phyloP scores from a whole-genome alignment of 805 yeast genomes.

The Vanderwaltozyma verrucispora region DNA sequence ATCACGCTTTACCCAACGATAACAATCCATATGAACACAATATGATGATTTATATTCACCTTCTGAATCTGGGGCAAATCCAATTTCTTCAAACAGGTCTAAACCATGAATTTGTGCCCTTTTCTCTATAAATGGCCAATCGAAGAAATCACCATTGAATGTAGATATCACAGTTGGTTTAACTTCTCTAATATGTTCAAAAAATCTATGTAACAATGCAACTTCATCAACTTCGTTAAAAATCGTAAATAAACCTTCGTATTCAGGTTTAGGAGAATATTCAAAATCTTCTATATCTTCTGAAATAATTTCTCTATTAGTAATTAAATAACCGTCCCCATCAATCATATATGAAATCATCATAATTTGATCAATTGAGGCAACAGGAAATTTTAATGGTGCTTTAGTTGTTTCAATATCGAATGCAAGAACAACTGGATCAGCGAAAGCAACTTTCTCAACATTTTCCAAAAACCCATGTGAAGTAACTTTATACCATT shows the following conservation, averaged over 20 bases:
- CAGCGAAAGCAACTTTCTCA: slow-evolving; percentile 87
- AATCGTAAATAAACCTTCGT: slow-evolving; percentile 78
- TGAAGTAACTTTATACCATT: slow-evolving; percentile 82
- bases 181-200: slow-evolving; percentile 80
- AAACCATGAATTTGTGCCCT: slow-evolving; percentile 77
- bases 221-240: slow-evolving; percentile 86
- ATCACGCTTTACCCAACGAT: slow-evolving; percentile 95
- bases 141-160: slow-evolving; percentile 96
- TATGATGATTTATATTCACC: slow-evolving; percentile 88
- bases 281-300: slow-evolving; percentile 96
- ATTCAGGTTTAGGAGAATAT: slow-evolving; percentile 95
- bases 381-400: slow-evolving; percentile 91
- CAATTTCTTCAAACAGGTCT: slow-evolving; percentile 86
- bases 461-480: slow-evolving; percentile 43
- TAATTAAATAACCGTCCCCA: slow-evolving; percentile 89
- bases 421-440: slow-evolving; percentile 91
- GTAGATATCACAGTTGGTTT: slow-evolving; percentile 97
- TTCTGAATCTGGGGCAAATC: slow-evolving; percentile 80
- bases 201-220: slow-evolving; percentile 62
- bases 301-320: slow-evolving; percentile 88
- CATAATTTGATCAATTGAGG: slow-evolving; percentile 86
- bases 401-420: slow-evolving; percentile 98
- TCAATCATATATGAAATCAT: slow-evolving; percentile 99
- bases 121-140: slow-evolving; percentile 96
- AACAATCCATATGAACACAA: slow-evolving; percentile 97